Conservation (phyloP, 2,329 filamentous ascomycete genomes). For the Monosporascus sp. region DNA sequence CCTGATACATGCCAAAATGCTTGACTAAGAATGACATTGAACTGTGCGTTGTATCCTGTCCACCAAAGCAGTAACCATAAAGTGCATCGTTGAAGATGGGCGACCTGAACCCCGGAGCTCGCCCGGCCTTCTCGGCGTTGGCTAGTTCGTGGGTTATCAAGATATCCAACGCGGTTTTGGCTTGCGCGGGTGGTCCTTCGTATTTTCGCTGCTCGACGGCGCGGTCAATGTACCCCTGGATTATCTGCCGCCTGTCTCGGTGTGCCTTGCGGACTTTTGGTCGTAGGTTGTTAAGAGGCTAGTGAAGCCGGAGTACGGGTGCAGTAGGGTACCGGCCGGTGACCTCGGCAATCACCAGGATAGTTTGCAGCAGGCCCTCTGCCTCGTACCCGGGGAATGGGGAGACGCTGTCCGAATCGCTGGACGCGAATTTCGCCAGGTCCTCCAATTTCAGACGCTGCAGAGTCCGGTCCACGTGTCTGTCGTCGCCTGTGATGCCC, state of each 20-base stretch:
- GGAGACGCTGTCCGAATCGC: background rate
- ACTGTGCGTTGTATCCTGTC: slow-evolving; percentile 1
- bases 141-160: slow-evolving; percentile 10
- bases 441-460: background rate
- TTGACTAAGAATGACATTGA: slow-evolving; percentile 1
- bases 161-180: slow-evolving; percentile 9
- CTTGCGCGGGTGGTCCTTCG: slow-evolving; percentile 2
- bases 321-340: background rate
- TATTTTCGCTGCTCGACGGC: slow-evolving; percentile 6
- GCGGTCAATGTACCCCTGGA: slow-evolving; percentile 4
- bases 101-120: slow-evolving; percentile 6
- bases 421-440: background rate
- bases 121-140: slow-evolving; percentile 7
- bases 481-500: slow-evolving; percentile 2
- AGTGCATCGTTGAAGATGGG: slow-evolving; percentile 1
- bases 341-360: background rate
- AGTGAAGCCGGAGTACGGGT: background rate
- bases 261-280: background rate
- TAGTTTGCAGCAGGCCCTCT: background rate
- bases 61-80: background rate
- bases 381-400: background rate
- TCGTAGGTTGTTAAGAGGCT: background rate
- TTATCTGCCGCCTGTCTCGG: background rate
- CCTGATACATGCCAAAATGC: background rate
- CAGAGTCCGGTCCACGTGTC: background rate